Percentiles rank a stretch among this genome's conserved stretches.
phyloP scores from a whole-genome alignment of 2,329 filamentous ascomycete genomes.

The Neobulgaria alba region DNA sequence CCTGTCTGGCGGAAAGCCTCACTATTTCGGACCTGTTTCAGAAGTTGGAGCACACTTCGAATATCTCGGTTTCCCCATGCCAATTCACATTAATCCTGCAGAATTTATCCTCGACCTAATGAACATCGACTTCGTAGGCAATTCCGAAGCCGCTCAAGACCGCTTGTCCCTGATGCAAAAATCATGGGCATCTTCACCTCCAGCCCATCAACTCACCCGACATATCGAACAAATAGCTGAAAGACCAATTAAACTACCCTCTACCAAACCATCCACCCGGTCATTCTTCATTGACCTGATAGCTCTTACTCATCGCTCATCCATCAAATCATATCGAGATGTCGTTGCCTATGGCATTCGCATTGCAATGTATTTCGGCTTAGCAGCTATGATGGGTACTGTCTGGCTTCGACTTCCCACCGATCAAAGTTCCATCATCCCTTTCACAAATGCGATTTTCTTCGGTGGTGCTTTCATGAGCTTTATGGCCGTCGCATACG shows the following conservation, averaged over 20 bases:
- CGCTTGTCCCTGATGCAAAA: constrained; percentile 45
- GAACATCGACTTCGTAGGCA: constrained; percentile 63
- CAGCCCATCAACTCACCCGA: constrained; percentile 28
- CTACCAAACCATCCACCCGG: constrained; percentile 22
- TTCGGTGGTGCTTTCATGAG: constrained; percentile 69
- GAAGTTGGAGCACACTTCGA: constrained; percentile 56
- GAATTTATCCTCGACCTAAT: constrained; percentile 73
- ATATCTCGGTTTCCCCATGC: constrained; percentile 51
- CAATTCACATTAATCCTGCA: constrained; percentile 66
- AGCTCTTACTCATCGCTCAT: constrained; percentile 66
- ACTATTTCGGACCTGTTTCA: constrained; percentile 61
- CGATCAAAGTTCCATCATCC: constrained; percentile 64
- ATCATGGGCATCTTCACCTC: constrained; percentile 44
- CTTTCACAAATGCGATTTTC: constrained; percentile 76
- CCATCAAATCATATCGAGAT: constrained; percentile 78
- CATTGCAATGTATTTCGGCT: constrained; percentile 69
- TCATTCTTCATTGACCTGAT: constrained; percentile 38
- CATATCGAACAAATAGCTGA: constrained; percentile 15
- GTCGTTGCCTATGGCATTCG: constrained; percentile 77
- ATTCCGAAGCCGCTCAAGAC: constrained; percentile 38
- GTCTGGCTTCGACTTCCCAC: constrained; percentile 69
- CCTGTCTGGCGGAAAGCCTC: constrained; percentile 60
- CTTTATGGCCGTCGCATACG: constrained; percentile 78
- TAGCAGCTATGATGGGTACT: constrained; percentile 82
- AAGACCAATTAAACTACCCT: background rate